phyloP scores from a whole-genome alignment of 495 filamentous ascomycete genomes.

The Aspergillus sclerotioniger region DNA sequence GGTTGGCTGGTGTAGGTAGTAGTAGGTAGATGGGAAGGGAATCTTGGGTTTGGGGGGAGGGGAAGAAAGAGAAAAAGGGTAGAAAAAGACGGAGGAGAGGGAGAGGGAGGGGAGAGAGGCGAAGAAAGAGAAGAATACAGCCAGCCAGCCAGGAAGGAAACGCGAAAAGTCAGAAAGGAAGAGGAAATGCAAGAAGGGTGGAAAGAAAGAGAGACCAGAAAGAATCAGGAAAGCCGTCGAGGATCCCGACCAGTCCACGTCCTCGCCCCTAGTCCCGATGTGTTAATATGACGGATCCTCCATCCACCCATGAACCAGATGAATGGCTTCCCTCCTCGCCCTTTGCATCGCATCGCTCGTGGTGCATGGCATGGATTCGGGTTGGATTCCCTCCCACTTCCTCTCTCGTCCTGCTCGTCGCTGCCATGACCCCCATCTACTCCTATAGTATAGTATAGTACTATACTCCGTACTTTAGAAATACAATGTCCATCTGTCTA shows the following conservation, averaged over 20 bases:
- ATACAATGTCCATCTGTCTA: too few relatives aligned
- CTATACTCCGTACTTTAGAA: too few relatives aligned
- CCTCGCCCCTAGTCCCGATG: conserved; percentile 48
- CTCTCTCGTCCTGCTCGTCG: too few relatives aligned
- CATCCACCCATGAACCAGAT: conserved; percentile 33
- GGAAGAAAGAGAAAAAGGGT: not conserved
- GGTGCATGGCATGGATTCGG: conserved; percentile 1
- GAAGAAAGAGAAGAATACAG: conserved; percentile 9
- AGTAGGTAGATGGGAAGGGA: conserved; percentile 1
- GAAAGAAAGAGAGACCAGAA: conserved; percentile 20
- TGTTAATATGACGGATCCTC: conserved; percentile 52
- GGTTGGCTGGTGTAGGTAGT: too few relatives aligned
- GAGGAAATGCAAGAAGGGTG: conserved; percentile 14
- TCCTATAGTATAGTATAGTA: too few relatives aligned
- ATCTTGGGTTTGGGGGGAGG: not conserved
- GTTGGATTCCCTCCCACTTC: not conserved
- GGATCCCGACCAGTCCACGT: conserved; percentile 39
- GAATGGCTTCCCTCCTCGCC: too few relatives aligned
- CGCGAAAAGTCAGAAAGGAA: conserved; percentile 21
- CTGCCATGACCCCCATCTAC: too few relatives aligned
- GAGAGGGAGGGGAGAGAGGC: conserved; percentile 11
- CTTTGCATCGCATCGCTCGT: not conserved
- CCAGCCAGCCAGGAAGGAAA: conserved; percentile 23
- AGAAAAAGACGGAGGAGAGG: conserved; percentile 10
- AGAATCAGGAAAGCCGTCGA: conserved; percentile 35